These are phyloP conservation scores for Favolaschia claudopus DNA, from an alignment of 768 basidiomycete species.

Conservation along the genomic window DNA sequence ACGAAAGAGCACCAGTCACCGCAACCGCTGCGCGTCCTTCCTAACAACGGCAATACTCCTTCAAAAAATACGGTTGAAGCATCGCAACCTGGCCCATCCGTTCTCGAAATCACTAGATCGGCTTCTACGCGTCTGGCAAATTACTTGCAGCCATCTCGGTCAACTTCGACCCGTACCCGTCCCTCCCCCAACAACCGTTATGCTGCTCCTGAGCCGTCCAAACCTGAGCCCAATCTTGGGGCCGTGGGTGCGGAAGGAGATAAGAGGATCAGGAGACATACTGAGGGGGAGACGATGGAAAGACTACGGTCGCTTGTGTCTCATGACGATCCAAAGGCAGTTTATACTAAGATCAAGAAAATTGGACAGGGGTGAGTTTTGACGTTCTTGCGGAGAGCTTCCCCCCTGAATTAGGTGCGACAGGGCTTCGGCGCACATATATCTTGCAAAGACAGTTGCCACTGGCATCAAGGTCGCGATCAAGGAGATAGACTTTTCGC, in stretches of 20 bases:
- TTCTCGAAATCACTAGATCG: too few relatives aligned
- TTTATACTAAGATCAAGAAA: constrained; percentile 98
- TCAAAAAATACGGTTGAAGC: too few relatives aligned
- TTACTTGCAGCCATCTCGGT: too few relatives aligned
- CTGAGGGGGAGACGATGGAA: constrained; percentile 98
- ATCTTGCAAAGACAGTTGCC: constrained; percentile 90
- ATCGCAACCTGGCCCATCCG: too few relatives aligned
- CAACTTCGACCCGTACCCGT: too few relatives aligned
- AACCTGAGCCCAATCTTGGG: constrained; percentile 70
- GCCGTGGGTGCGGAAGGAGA: constrained; percentile 80
- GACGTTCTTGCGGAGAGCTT: constrained; percentile 19
- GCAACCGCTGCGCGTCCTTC: too few relatives aligned
- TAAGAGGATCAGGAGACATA: constrained; percentile 94
- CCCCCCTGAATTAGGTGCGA: constrained; percentile 14
- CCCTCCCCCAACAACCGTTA: too few relatives aligned
- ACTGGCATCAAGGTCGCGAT: constrained; percentile 92
- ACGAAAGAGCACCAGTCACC: too few relatives aligned
- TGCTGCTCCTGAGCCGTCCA: constrained; percentile 31
- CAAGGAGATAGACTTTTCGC: constrained; percentile 97
- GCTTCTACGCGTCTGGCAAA: too few relatives aligned
- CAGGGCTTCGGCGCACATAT: constrained; percentile 97
- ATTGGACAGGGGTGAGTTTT: constrained; percentile 93
- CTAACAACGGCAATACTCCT: too few relatives aligned
- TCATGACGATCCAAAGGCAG: constrained; percentile 82
- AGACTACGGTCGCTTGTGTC: constrained; percentile 90